These are phyloP conservation scores for Monosporascus sp. DNA, from an alignment of 2,329 filamentous ascomycete species.

Conservation along the genomic window DNA sequence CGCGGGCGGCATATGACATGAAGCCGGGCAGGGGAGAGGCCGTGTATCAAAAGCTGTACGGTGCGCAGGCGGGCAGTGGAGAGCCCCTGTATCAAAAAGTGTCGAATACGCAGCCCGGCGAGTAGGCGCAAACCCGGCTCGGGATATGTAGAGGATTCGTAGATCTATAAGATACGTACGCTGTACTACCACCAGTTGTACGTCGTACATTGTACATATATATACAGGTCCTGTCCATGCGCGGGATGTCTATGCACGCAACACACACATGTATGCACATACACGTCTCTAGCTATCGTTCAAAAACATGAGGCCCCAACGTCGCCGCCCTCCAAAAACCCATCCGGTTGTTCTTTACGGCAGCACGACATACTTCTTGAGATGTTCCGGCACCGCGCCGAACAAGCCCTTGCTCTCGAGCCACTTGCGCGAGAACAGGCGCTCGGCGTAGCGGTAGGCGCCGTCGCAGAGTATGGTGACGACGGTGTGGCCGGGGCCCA, in stretches of 20 bases:
- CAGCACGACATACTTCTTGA: slow-evolving; percentile 92
- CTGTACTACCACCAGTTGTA: slow-evolving; percentile 13
- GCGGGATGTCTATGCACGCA: no score
- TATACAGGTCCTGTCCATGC: slow-evolving; percentile 7
- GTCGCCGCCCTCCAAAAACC: not conserved
- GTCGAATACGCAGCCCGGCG: not conserved
- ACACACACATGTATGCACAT: slow-evolving; percentile 7
- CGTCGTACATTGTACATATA: slow-evolving; percentile 8
- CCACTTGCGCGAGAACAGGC: slow-evolving; percentile 90
- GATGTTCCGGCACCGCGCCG: slow-evolving; percentile 72
- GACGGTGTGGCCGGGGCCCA: slow-evolving; percentile 84
- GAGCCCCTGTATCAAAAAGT: no score
- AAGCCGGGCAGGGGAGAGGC: slow-evolving; percentile 13
- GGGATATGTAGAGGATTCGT: no score
- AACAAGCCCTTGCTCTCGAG: slow-evolving; percentile 79
- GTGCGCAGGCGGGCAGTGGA: not conserved
- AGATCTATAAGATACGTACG: not conserved
- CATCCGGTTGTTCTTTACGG: slow-evolving; percentile 42
- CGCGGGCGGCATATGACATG: slow-evolving; percentile 15
- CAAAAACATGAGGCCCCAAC: not conserved
- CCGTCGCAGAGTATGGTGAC: slow-evolving; percentile 94
- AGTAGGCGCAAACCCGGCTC: not conserved
- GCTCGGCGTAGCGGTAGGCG: slow-evolving; percentile 94
- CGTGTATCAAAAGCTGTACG: slow-evolving; percentile 29
- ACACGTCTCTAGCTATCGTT: slow-evolving; percentile 4